phyloP scores from a whole-genome alignment of 768 basidiomycete species.

The Collybia sordida region DNA sequence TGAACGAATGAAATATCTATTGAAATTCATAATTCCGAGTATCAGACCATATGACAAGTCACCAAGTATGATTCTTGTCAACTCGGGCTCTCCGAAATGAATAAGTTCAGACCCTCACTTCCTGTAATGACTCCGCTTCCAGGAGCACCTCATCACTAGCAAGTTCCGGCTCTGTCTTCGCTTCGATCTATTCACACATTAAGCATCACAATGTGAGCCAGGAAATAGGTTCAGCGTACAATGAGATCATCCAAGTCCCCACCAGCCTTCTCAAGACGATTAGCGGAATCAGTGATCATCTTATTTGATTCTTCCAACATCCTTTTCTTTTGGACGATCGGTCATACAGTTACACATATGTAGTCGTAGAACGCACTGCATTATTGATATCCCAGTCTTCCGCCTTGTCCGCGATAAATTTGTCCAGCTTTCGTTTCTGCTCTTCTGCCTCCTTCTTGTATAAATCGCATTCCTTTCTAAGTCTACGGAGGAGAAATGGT shows the following conservation, averaged over 20 bases:
- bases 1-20: constrained; percentile 18
- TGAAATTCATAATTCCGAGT: constrained; percentile 1
- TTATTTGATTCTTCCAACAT: constrained; percentile 76
- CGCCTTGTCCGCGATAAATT: constrained; percentile 55
- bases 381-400: constrained; percentile 82
- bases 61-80: too few species aligned
- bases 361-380: constrained; percentile 45
- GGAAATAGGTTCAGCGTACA: constrained; percentile 46
- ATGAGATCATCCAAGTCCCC: constrained; percentile 66
- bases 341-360: constrained; percentile 1
- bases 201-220: constrained; percentile 5
- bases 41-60: too few species aligned
- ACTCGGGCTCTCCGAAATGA: not conserved
- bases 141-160: constrained; percentile 42
- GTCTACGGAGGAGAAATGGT: constrained; percentile 33
- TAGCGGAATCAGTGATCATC: constrained; percentile 73
- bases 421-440: constrained; percentile 58
- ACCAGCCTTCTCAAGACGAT: constrained; percentile 58
- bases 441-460: constrained; percentile 69
- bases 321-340: constrained; percentile 44
- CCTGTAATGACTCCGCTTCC: constrained; percentile 59
- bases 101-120: constrained; percentile 41
- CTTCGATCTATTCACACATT: constrained; percentile 32
- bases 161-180: constrained; percentile 42
- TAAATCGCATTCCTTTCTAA: constrained; percentile 64